Evolutionary conservation across 805 yeast genomes (phyloP).

Genomic region (Candida montana): DNA sequence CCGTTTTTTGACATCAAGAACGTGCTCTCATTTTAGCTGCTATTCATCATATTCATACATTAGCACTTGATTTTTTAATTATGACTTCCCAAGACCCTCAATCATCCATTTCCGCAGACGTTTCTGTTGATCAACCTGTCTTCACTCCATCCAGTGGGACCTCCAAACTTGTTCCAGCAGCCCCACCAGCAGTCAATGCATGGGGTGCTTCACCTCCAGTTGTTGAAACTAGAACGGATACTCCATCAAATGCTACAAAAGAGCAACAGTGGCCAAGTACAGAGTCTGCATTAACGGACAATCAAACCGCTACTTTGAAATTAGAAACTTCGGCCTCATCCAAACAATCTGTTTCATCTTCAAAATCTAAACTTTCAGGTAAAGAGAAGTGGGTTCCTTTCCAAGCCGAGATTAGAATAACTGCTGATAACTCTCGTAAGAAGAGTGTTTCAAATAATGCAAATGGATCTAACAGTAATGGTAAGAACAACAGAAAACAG

Average conservation of each 20-base stretch:
- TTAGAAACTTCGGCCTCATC: neutral
- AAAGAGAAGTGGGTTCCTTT: slow-evolving; percentile 69
- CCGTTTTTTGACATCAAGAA: neutral
- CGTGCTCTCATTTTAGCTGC: neutral
- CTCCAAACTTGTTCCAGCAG: slow-evolving; percentile 25
- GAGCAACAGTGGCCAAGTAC: slow-evolving; percentile 23
- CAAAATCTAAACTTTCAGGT: slow-evolving; percentile 21
- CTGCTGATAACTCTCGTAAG: slow-evolving; percentile 8
- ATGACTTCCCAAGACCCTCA: slow-evolving; percentile 1
- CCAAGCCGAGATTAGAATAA: slow-evolving; percentile 46
- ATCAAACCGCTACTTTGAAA: slow-evolving; percentile 1
- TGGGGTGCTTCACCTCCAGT: slow-evolving; percentile 19
- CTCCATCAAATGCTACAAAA: neutral
- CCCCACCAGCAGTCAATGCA: slow-evolving; percentile 23
- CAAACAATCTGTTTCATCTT: slow-evolving; percentile 2
- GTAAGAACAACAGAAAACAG: slow-evolving; percentile 12
- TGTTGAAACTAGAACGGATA: too few species aligned
- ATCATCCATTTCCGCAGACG: slow-evolving; percentile 2
- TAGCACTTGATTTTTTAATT: neutral
- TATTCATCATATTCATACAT: neutral
- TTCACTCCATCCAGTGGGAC: slow-evolving; percentile 9
- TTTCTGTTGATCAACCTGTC: slow-evolving; percentile 1
- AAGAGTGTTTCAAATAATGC: slow-evolving; percentile 2
- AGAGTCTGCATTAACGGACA: slow-evolving; percentile 9
- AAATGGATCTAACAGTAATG: slow-evolving; percentile 5